phyloP scores from a whole-genome alignment of 768 basidiomycete species.

The Russula emetica region DNA sequence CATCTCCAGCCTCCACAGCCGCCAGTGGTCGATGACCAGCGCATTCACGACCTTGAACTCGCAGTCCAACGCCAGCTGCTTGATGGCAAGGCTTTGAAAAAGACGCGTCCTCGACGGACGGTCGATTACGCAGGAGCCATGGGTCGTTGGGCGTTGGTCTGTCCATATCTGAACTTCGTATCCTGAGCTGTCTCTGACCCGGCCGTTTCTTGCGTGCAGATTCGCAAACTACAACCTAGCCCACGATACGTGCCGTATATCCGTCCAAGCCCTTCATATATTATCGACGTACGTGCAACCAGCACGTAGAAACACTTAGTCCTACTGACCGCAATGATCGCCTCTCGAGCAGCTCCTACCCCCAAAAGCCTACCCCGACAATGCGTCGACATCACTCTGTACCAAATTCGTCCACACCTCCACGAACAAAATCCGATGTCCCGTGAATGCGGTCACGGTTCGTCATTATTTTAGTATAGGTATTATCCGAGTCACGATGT shows the following conservation, averaged over 20 bases:
- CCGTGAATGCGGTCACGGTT: constrained; percentile 92
- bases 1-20: constrained; percentile 68
- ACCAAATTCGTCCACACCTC: constrained; percentile 98
- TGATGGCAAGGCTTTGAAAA: constrained; percentile 82
- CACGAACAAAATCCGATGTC: constrained; percentile 97
- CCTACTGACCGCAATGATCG: constrained; percentile 24
- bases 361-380: constrained; percentile 85
- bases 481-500: constrained; percentile 6
- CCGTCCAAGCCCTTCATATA: constrained; percentile 81
- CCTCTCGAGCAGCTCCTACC: constrained; percentile 71
- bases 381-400: constrained; percentile 89
- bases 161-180: not conserved
- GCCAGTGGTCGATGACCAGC: constrained; percentile 75
- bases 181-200: not conserved
- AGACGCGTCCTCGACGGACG: constrained; percentile 87
- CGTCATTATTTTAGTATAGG: constrained; percentile 35
- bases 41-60: constrained; percentile 72
- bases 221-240: constrained; percentile 75
- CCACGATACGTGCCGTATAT: constrained; percentile 70
- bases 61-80: constrained; percentile 66
- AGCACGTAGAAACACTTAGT: constrained; percentile 17
- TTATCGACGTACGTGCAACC: constrained; percentile 69
- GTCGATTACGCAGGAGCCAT: constrained; percentile 92
- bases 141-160: constrained; percentile 79
- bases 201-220: constrained; percentile 37